Evolutionary conservation across 2,329 filamentous ascomycete genomes (phyloP), one percentile per base, ranked within the genome.

Genomic region (Ceratocystis lukuohia): DNA sequence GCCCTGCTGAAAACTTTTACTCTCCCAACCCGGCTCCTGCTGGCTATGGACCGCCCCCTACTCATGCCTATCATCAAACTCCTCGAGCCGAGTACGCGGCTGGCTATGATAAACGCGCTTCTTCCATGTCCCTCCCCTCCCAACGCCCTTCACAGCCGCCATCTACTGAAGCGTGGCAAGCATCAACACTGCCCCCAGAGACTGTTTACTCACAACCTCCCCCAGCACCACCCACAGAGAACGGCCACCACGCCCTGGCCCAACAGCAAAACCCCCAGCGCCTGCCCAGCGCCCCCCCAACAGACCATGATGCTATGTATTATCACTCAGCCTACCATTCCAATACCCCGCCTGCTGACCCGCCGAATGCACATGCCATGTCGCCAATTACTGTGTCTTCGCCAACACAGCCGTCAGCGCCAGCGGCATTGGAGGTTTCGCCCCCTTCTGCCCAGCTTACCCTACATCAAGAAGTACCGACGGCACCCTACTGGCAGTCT

Each of bases 1-100:
- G 80, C 10, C 82, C 81, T 0, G 85, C 86, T 8, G 92, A 96
- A 73, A 93, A 80, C 75, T 96, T 88, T 74, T 96, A 96, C 74
- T 89, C 85, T 84, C 84, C 69, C 41, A 62, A 62, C 25, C 15
- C 45, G 44, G n/a, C 66, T 48, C 61, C 68, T n/a, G 20, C 53
- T 30, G 30, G 30, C 25, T 62, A 65, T 45, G 61, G 50, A 17
- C 44, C 53, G 25, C 53, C 61, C 12, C 20, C 67, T 50, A 20
- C 66, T n/a, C 57, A 62, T 30, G 46, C 57, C 28, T 66, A 66
- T 8, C 50, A 63, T 30, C 22, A 64, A 48, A 41, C 57, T 20
- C 46, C 61, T 17, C 45, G 44, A 7, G 64, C 48, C 33, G 53
- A 65, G 41, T 65, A 65, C n/a, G 28, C 28, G 1, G 45, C 28